Base-by-base conservation (phyloP, 306 rosid species). In the Hippophae gyantsensis region DNA sequence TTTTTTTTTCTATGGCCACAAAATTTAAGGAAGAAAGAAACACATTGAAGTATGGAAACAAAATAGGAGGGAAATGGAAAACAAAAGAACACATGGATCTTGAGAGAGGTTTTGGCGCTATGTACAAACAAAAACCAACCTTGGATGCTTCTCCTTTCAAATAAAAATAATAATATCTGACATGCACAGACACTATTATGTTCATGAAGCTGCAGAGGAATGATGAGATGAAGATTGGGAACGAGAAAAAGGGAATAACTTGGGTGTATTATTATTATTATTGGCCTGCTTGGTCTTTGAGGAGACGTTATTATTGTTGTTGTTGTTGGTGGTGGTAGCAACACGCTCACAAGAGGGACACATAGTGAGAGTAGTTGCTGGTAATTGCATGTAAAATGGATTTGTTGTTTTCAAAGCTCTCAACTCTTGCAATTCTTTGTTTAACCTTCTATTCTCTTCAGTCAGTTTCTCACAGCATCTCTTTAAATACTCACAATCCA, bases 341-440 rank as follows among this genome's bases (percentile, higher is more conserved):
- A 83, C 83, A 2, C 84, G 71, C 58, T 86, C 95, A 47, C 95
- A 86, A 6, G 95, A 86, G 13, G 90, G 95, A 48, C 95, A 86
- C 87, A 86, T 77, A 42, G 95, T 86, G 50, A 86, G 79, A 26
- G 95, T 86, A 0, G 95, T 86, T 8, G 95, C 90, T 5, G 95
- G 95, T 70, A 76, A 77, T 66, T 86, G 87, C 95, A 75, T 83
- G 80, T 74, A 72, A 51, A 81, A 81, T 0, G 95, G 84, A 61
- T 79, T 83, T 7, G 90, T 76, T 32, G 78, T 67, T 74, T 86
- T 86, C 71, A 86, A 73, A 52, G 90, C 86, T 61, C 90, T 78
- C 60, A 86, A 63, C 73, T 83, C 95, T 52, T 81, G 90, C 42
- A 86, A 81, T 79, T 86, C 95, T 44, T 86, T 86, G 66, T 86